These are phyloP conservation scores for Gautieria morchelliformis DNA, from an alignment of 768 basidiomycete species.

Conservation along the genomic window DNA sequence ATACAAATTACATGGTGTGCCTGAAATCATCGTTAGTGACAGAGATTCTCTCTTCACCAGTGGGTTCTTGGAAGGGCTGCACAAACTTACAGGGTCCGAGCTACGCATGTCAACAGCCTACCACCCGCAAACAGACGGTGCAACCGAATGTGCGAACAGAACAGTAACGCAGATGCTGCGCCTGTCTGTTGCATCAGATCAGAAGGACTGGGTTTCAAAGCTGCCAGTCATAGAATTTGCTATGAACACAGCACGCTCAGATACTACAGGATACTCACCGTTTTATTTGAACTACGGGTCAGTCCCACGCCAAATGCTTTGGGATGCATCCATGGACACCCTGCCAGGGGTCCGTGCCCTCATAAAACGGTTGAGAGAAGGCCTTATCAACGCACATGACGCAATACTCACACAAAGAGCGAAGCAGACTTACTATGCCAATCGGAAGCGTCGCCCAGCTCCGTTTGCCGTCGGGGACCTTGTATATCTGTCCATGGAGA, in stretches of 20 bases:
- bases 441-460: conserved; percentile 7
- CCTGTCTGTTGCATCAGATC: conserved; percentile 17
- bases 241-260: conserved; percentile 23
- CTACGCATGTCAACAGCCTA: conserved; percentile 25
- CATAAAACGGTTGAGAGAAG: conserved; percentile 18
- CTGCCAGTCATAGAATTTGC: conserved; percentile 23
- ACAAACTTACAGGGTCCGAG: conserved; percentile 17
- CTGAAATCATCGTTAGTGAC: conserved; percentile 20
- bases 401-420: conserved; percentile 11
- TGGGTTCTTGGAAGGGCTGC: conserved; percentile 21
- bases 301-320: conserved; percentile 8
- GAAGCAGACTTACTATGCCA: conserved; percentile 19
- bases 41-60: conserved; percentile 25
- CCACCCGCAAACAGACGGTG: conserved; percentile 32
- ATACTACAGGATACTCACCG: conserved; percentile 26
- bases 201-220: conserved; percentile 21
- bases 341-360: background rate
- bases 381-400: conserved; percentile 17
- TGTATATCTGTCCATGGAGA: conserved; percentile 27
- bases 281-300: conserved; percentile 21
- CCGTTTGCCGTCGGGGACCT: conserved; percentile 21
- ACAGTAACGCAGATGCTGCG: conserved; percentile 20
- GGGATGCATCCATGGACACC: conserved; percentile 2
- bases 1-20: conserved; percentile 20
- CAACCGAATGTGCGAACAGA: conserved; percentile 24